phyloP scores from a whole-genome alignment of 352 stramenopile genomes.

The Pythium folliculosum region DNA sequence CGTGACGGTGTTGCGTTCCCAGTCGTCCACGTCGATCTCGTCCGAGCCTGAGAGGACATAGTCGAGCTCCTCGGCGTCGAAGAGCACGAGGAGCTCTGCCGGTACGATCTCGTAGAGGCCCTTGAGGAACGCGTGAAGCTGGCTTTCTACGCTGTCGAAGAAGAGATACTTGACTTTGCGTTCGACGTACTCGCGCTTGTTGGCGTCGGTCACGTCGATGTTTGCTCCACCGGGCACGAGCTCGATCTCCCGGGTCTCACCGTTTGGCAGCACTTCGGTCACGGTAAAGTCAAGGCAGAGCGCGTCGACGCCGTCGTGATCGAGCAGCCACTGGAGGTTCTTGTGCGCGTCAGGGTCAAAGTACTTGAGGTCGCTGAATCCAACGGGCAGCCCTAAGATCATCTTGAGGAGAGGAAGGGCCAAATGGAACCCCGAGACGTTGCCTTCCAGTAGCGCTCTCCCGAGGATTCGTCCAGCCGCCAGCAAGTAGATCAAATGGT shows the following conservation, averaged over 20 bases:
- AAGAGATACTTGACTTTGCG: conserved; percentile 89
- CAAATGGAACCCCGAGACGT: conserved; percentile 93
- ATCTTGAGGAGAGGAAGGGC: conserved; percentile 96
- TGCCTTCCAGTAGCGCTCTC: conserved; percentile 78
- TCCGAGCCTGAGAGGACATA: conserved; percentile 91
- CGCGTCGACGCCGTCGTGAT: conserved; percentile 48
- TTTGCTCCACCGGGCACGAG: conserved; percentile 47
- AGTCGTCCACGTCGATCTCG: conserved; percentile 91
- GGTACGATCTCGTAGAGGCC: conserved; percentile 94
- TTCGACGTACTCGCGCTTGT: conserved; percentile 93
- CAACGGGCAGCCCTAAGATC: conserved; percentile 94
- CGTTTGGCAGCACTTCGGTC: conserved; percentile 8
- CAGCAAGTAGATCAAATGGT: conserved; percentile 64
- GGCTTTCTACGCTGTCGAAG: conserved; percentile 76
- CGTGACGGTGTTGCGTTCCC: conserved; percentile 68
- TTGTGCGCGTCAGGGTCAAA: conserved; percentile 56
- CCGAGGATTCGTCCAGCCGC: conserved; percentile 59
- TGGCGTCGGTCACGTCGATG: conserved; percentile 92
- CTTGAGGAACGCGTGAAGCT: conserved; percentile 74
- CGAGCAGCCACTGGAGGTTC: conserved; percentile 52
- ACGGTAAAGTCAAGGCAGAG: conserved; percentile 61
- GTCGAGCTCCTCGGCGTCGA: conserved; percentile 94
- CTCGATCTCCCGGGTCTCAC: conserved; percentile 37
- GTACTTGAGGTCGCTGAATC: conserved; percentile 91
- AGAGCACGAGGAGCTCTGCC: conserved; percentile 87